Evolutionary conservation across 1,139 yeast species (phyloP), one percentile per base, ranked within the genome.

Genomic region (Yamadazyma songkhlaensis): DNA sequence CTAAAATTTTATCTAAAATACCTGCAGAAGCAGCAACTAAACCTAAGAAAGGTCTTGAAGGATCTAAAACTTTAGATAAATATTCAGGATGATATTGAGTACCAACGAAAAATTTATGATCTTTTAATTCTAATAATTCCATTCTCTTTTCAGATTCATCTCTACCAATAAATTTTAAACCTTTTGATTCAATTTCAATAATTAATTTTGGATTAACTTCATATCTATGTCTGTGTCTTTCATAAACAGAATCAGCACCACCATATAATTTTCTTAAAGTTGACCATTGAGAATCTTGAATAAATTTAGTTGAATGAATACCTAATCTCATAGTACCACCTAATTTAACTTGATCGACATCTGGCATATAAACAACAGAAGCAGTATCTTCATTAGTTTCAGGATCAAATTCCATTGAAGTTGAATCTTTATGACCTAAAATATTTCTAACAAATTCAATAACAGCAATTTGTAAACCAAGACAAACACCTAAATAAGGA

Each of bases 281-380:
- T 38, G 92, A 79, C 79, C 81, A 74, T 50, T 84, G 82, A 32
- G 87, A 65, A 47, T 72, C 81, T 10, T 69, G 67, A 55, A 81
- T 84, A 74, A 94, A 94, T 51, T 76, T 78, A 34, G 97, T 88
- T 49, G 90, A 80, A 64, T 96, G 88, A 48, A 88, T 74, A 54
- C 99, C 99, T 52, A 94, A 77, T 72, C 99, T 83, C 99, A 94
- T 94, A 40, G 97, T 92, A 53, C 99, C 99, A 47, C 99, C 99
- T 70, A 94, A 78, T 60, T 88, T 89, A 49, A 86, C 81, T 71
- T 89, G 94, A 65, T 89, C 95, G 45, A 92, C 90, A 64, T 94
- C 98, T 34, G 99, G 98, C 98, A 94, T 94, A 72, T 87, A 92
- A 36, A 94, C 89, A 45, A 94, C 95, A 35, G 90, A 81, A 30